A percentile compares a stretch with the other conserved stretches of the same genome.
These are phyloP conservation scores for Curvularia spicifera DNA, from an alignment of 2,329 filamentous ascomycete genomes.

Conservation along the genomic window DNA sequence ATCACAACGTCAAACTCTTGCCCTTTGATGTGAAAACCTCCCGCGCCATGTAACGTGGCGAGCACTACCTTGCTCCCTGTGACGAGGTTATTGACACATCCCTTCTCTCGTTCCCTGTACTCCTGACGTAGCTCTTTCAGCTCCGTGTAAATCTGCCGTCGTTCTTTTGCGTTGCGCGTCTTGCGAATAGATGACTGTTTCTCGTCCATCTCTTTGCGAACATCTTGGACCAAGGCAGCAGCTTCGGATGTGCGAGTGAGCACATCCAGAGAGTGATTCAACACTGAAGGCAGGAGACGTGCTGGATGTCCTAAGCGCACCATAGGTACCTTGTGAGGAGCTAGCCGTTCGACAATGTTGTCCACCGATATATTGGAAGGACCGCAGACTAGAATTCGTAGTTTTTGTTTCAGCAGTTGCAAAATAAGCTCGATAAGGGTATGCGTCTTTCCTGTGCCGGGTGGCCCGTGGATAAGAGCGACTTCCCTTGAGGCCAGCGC, in stretches of 20 bases:
- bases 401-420: constrained; percentile 77
- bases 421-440: constrained; percentile 93
- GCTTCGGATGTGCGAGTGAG: constrained; percentile 90
- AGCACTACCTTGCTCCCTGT: constrained; percentile 83
- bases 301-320: constrained; percentile 92
- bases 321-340: constrained; percentile 83
- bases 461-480: constrained; percentile 90
- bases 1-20: constrained; percentile 91
- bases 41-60: constrained; percentile 89
- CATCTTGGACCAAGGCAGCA: constrained; percentile 85
- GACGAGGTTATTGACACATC: constrained; percentile 79
- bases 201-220: constrained; percentile 89
- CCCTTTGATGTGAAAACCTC: constrained; percentile 79
- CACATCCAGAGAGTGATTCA: constrained; percentile 89
- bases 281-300: constrained; percentile 82
- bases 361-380: constrained; percentile 97
- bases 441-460: constrained; percentile 96
- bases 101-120: constrained; percentile 81
- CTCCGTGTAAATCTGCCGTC: constrained; percentile 81
- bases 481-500: constrained; percentile 82
- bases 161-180: constrained; percentile 79
- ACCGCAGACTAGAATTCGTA: constrained; percentile 88
- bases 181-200: constrained; percentile 90
- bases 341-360: constrained; percentile 93
- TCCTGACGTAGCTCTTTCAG: constrained; percentile 86